A percentile compares a stretch with the other conserved stretches of the same genome.
These are phyloP conservation scores for Pouteria glomerata DNA, from an alignment of 148 eudicot genomes.

Conservation along the genomic window DNA sequence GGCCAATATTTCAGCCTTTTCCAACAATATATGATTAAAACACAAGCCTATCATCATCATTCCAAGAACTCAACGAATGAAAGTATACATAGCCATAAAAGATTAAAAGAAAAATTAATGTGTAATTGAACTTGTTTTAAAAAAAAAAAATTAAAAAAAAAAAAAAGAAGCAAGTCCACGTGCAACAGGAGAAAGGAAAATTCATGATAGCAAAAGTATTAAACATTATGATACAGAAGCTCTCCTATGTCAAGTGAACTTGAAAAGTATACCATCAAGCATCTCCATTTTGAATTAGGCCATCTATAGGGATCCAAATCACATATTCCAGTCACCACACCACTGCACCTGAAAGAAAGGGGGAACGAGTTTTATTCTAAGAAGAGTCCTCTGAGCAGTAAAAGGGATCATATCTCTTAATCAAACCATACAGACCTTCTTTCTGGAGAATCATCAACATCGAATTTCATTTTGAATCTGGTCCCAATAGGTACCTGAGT, in stretches of 20 bases:
- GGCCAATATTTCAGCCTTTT: not conserved
- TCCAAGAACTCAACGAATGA: not conserved
- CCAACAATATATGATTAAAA: not conserved
- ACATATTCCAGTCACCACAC: constrained; percentile 57
- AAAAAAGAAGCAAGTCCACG: not conserved
- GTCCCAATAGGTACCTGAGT: constrained; percentile 49
- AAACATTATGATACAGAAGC: not conserved
- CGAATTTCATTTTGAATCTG: constrained; percentile 73
- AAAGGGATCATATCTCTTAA: not conserved
- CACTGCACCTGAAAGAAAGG: constrained; percentile 46
- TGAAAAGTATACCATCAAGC: constrained; percentile 54
- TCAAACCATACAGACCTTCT: constrained; percentile 49
- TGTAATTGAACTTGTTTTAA: not conserved
- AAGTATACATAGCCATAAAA: not conserved
- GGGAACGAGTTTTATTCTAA: not conserved
- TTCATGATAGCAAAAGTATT: not conserved
- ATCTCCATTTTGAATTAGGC: constrained; percentile 86
- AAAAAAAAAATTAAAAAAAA: too few relatives aligned
- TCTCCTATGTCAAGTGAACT: not conserved
- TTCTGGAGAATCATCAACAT: constrained; percentile 78
- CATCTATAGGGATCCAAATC: constrained; percentile 72
- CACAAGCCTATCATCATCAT: not conserved
- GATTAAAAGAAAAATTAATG: not conserved
- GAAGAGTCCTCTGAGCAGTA: not conserved
- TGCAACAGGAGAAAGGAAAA: not conserved